Evolutionary conservation across 495 filamentous ascomycete genomes (phyloP).

Genomic region (Thermochaetoides thermophila): DNA sequence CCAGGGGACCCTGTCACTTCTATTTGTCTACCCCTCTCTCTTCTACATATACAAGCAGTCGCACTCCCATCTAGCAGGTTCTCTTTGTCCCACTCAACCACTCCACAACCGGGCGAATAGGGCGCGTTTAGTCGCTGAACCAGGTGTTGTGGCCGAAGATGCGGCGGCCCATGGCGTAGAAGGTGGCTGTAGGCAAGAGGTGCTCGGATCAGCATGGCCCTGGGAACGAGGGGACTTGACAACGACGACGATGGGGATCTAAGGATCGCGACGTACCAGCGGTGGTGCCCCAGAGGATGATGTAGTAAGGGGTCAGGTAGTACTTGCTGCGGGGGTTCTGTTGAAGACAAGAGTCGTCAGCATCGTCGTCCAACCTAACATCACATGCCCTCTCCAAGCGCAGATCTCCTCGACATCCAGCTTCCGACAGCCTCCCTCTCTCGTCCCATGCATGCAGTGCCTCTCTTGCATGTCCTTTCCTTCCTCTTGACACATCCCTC

Average conservation of each 20-base stretch:
- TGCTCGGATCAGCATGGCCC: slow-evolving; percentile 36
- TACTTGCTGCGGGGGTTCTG: slow-evolving; percentile 48
- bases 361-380: neutral
- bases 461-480: too few relatives aligned
- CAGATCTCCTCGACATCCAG: too few relatives aligned
- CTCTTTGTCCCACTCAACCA: too few relatives aligned
- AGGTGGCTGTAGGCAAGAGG: slow-evolving; percentile 40
- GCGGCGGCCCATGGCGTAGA: slow-evolving; percentile 43
- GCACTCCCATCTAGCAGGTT: too few relatives aligned
- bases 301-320: slow-evolving; percentile 61
- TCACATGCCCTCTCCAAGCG: neutral
- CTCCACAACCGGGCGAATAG: too few relatives aligned
- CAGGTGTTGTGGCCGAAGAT: slow-evolving; percentile 74
- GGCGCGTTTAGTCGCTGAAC: slow-evolving; percentile 43
- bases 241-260: too few relatives aligned
- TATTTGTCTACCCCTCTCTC: slow-evolving; percentile 6
- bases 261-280: slow-evolving; percentile 24
- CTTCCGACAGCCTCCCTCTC: too few relatives aligned
- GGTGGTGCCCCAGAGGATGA: slow-evolving; percentile 48
- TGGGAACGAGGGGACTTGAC: too few relatives aligned
- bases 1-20: slow-evolving; percentile 1
- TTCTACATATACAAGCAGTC: neutral
- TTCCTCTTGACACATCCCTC: too few relatives aligned
- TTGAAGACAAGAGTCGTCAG: too few relatives aligned
- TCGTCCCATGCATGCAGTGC: too few relatives aligned